These are phyloP conservation scores for Fomitopsis pinicola DNA, from an alignment of 1,284 basidiomycete species.

Conservation along the genomic window DNA sequence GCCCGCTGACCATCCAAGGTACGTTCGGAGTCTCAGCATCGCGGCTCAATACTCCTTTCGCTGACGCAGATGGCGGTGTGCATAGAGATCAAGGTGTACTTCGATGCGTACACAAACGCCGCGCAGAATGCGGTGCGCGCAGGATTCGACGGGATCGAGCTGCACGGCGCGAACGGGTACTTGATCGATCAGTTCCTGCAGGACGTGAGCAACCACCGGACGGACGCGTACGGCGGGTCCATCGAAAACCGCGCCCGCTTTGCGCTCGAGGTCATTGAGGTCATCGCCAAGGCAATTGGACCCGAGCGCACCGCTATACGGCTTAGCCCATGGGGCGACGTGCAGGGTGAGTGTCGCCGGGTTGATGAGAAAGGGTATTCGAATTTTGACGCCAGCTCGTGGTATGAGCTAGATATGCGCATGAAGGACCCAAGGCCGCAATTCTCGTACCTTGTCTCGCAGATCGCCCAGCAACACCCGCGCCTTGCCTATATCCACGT, in stretches of 20 bases:
- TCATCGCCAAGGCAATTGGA: constrained; percentile 36
- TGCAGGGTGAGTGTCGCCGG: constrained; percentile 28
- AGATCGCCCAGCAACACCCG: constrained; percentile 36
- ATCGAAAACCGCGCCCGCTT: constrained; percentile 52
- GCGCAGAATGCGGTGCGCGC: constrained; percentile 40
- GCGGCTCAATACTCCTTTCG: too few species aligned
- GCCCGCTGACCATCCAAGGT: constrained; percentile 31
- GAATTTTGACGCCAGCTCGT: too few species aligned
- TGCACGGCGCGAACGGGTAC: constrained; percentile 34
- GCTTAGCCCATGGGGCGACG: constrained; percentile 47
- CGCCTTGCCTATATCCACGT: constrained; percentile 53
- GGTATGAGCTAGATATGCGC: constrained; percentile 31
- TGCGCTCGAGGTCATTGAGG: constrained; percentile 42
- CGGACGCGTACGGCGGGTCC: constrained; percentile 57
- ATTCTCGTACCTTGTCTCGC: constrained; percentile 34
- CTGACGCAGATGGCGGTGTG: too few species aligned
- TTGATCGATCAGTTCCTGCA: constrained; percentile 41
- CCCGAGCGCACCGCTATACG: constrained; percentile 43
- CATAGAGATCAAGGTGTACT: constrained; percentile 40
- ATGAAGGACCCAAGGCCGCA: constrained; percentile 44
- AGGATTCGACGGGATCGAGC: constrained; percentile 43
- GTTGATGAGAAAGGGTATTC: too few species aligned
- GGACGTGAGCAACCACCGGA: constrained; percentile 45
- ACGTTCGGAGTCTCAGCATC: not conserved
- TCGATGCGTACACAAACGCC: constrained; percentile 31